A percentile compares a stretch with the other conserved stretches of the same genome.
These are phyloP conservation scores for Colletotrichum karsti DNA, from an alignment of 2,329 filamentous ascomycete species.

Conservation along the genomic window DNA sequence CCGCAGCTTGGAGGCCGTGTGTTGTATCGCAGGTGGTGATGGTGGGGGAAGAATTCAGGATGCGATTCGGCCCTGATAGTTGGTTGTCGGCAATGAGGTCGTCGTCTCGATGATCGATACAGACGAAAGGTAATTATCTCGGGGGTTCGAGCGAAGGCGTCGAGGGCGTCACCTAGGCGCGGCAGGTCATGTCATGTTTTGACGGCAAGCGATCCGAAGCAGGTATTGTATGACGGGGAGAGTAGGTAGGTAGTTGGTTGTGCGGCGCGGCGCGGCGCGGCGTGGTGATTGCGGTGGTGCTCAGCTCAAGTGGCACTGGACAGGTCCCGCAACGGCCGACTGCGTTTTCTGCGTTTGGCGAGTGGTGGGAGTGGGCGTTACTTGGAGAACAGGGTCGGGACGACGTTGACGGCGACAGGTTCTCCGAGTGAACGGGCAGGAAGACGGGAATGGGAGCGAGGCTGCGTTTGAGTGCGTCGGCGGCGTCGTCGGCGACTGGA, in stretches of 20 bases:
- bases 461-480: background rate
- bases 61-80: background rate
- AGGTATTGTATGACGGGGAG: background rate
- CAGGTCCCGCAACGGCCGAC: background rate
- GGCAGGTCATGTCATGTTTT: constrained; percentile 18
- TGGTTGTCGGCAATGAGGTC: background rate
- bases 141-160: background rate
- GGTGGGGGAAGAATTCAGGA: constrained; percentile 27
- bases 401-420: background rate
- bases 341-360: too few species aligned
- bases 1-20: constrained; percentile 18
- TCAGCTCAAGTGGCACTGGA: background rate
- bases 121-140: background rate
- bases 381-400: background rate
- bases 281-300: background rate
- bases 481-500: constrained; percentile 9
- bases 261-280: background rate
- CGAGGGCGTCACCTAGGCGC: constrained; percentile 20
- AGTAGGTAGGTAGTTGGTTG: background rate
- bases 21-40: constrained; percentile 32
- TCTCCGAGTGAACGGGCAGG: background rate
- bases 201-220: background rate
- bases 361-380: background rate
- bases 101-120: background rate
- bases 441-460: background rate